A percentile compares a stretch with the other conserved stretches of the same genome.
Conservation (phyloP, 78 protist species). For the Creolimax fragrantissima region DNA sequence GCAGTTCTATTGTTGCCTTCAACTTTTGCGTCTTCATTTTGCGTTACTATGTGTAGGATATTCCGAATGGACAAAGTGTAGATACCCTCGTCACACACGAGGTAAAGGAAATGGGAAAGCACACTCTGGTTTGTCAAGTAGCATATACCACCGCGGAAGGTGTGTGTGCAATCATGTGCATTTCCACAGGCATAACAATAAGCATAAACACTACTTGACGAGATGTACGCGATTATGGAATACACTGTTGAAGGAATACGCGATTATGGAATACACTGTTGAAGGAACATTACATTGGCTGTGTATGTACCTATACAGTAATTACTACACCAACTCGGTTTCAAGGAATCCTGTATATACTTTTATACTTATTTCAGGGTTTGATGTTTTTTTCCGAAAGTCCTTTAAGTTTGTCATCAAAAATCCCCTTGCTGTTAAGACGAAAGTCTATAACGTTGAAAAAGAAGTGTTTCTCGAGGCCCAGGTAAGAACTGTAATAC, state of each 20-base stretch:
- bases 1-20: too few relatives aligned
- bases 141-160: background rate
- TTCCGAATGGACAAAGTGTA: background rate
- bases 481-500: background rate
- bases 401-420: conserved; percentile 12
- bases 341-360: background rate
- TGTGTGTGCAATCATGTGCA: background rate
- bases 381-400: conserved; percentile 12
- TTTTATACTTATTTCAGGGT: background rate
- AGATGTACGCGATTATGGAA: too few relatives aligned
- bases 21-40: too few relatives aligned
- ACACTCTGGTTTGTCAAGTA: background rate
- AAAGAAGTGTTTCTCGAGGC: background rate
- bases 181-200: too few relatives aligned
- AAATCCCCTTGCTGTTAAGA: conserved; percentile 25
- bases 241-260: too few relatives aligned
- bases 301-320: too few relatives aligned
- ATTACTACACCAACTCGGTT: too few relatives aligned
- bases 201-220: too few relatives aligned
- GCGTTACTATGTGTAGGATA: too few relatives aligned
- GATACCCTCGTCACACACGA: conserved; percentile 16
- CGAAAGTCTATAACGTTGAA: conserved; percentile 8
- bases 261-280: too few relatives aligned
- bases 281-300: too few relatives aligned
- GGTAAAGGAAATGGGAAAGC: conserved; percentile 8